phyloP scores from a whole-genome alignment of 495 filamentous ascomycete species.

The Penicillium turbatum region DNA sequence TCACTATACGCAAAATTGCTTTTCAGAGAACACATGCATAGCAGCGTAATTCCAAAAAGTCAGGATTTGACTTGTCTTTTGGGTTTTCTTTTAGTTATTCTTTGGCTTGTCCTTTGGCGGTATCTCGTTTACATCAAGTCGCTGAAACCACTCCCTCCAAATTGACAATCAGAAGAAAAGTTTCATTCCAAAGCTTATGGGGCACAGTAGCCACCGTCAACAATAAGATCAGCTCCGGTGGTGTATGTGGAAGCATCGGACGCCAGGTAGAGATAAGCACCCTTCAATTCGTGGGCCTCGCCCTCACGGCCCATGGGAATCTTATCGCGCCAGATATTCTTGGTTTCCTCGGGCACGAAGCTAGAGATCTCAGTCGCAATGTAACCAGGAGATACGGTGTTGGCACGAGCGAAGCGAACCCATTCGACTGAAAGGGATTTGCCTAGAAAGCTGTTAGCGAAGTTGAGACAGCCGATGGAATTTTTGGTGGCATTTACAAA shows the following conservation, averaged over 20 bases:
- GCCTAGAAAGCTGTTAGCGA: slow-evolving; percentile 32
- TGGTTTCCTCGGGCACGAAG: slow-evolving; percentile 66
- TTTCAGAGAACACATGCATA: no score
- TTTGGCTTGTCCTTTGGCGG: background rate
- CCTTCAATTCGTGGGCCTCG: slow-evolving; percentile 72
- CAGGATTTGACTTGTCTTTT: no score
- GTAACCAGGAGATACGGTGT: slow-evolving; percentile 81
- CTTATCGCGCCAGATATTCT: slow-evolving; percentile 72
- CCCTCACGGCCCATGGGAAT: slow-evolving; percentile 69
- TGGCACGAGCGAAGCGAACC: slow-evolving; percentile 78
- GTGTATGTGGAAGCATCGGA: slow-evolving; percentile 81
- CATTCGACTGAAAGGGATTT: slow-evolving; percentile 81
- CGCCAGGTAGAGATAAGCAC: slow-evolving; percentile 82
- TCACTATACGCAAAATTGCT: background rate
- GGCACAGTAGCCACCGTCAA: slow-evolving; percentile 59
- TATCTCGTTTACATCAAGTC: background rate
- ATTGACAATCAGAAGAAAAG: background rate
- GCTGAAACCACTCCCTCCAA: background rate
- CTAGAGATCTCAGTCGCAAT: slow-evolving; percentile 78
- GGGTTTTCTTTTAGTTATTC: background rate
- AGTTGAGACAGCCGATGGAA: background rate
- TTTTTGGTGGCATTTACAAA: slow-evolving; percentile 50
- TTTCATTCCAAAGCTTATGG: slow-evolving; percentile 13
- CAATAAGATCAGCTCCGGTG: slow-evolving; percentile 68
- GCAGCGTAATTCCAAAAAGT: no score